Evolutionary conservation across 208 protist genomes (phyloP).

Genomic region (Leishmania tropica): DNA sequence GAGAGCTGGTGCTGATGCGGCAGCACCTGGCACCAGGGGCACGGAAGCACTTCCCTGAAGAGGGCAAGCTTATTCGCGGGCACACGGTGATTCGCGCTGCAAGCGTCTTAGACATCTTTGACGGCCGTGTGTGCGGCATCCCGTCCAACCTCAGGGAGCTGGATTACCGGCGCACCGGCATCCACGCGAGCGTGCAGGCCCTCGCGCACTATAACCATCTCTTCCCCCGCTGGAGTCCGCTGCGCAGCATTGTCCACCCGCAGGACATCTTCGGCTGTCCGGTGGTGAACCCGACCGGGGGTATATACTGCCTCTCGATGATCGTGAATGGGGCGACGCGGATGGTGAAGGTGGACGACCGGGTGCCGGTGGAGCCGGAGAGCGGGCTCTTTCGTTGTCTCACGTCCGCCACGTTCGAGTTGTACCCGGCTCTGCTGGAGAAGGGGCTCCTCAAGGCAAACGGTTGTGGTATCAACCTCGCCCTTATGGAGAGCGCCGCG

Average conservation of each 20-base stretch:
- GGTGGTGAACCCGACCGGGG: constrained; percentile 63
- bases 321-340: constrained; percentile 81
- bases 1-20: constrained; percentile 19
- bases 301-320: constrained; percentile 82
- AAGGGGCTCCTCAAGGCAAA: constrained; percentile 74
- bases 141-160: constrained; percentile 42
- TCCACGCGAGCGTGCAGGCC: constrained; percentile 66
- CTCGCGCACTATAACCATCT: constrained; percentile 40
- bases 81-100: constrained; percentile 17
- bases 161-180: constrained; percentile 30
- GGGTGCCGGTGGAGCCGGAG: constrained; percentile 50
- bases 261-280: constrained; percentile 61
- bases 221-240: constrained; percentile 59
- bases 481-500: constrained; percentile 64
- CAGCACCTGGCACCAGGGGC: constrained; percentile 25
- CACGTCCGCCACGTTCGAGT: constrained; percentile 18
- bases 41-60: constrained; percentile 18
- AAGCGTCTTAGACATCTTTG: constrained; percentile 25
- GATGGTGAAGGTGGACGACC: constrained; percentile 78
- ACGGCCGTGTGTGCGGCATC: constrained; percentile 60
- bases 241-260: constrained; percentile 69
- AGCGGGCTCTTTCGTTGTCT: constrained; percentile 46
- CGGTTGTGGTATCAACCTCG: constrained; percentile 74
- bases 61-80: constrained; percentile 45
- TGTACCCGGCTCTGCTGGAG: constrained; percentile 78